Base-by-base conservation (phyloP, 495 filamentous ascomycete genomes). In the Xylaria castorea region DNA sequence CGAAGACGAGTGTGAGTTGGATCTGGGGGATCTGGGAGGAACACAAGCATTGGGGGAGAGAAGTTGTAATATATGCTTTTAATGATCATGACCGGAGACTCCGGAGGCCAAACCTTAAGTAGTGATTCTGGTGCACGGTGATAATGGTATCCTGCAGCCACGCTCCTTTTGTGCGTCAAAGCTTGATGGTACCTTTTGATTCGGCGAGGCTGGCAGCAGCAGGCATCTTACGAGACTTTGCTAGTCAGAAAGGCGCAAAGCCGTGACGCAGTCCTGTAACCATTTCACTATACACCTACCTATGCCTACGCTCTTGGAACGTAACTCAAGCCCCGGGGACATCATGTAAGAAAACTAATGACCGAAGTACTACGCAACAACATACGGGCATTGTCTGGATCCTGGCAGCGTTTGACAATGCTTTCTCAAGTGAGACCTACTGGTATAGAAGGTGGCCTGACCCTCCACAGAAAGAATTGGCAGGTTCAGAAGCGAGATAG, bases 21-120 rank as follows among this genome's bases (percentile, higher is more conserved):
- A 42, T 30, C 48, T 12, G 44, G 58, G n/a, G 68, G 27, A 22
- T 50, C 44, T 60, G 50, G 68, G 68, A 70, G 68, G 68, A 50
- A 62, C 18, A 70, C 68, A 12, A 70, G 34, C 67, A 70, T 70
- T 27, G 67, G 32, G 50, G 51, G 34, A 11, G 36, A 1, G 32
- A 40, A 36, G 68, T 51, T 48, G 53, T 36, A 48, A 55, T 7
- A 32, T n/a, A 57, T 55, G 14, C 48, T 50, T 57, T 68, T 22
- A 68, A 55, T 18, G 18, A 5, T 42, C 34, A 68, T 58, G 66
- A 16, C 51, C 50, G 36, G 66, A 53, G 50, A 11, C 12, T 44
- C 11, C 50, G 22, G 50, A 66, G 44, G 18, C 14, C 48, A 32
- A 32, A 50, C 18, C 65, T 67, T 67, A 67, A 27, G 55, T 57